Percentiles rank a stretch among this genome's conserved stretches.
Conservation (phyloP, 179 eudicot species). For the Beta lomatogona region DNA sequence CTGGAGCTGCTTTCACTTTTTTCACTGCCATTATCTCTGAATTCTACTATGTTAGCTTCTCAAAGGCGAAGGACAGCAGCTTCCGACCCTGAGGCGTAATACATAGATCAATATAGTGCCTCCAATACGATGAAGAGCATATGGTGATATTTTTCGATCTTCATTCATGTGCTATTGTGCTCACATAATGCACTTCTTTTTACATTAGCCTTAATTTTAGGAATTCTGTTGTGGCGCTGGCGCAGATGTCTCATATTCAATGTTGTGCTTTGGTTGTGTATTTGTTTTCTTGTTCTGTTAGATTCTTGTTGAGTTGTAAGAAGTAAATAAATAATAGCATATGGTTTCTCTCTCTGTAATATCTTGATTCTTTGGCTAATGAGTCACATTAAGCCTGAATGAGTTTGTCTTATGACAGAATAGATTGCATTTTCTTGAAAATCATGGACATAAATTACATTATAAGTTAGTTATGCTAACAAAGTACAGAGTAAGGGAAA, state of each 20-base stretch:
- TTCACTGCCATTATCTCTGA: slow-evolving; percentile 66
- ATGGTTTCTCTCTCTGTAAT: background rate
- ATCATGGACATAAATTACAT: too few relatives aligned
- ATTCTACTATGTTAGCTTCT: slow-evolving; percentile 64
- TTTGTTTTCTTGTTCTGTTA: background rate
- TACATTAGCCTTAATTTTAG: slow-evolving; percentile 4
- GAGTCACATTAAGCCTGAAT: too few relatives aligned
- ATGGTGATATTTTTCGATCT: slow-evolving; percentile 3
- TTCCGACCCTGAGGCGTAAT: slow-evolving; percentile 31
- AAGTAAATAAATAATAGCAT: background rate
- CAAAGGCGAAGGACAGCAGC: slow-evolving; percentile 52
- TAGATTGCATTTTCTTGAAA: too few relatives aligned
- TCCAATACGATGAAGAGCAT: background rate
- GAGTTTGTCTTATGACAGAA: too few relatives aligned
- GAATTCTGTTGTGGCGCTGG: slow-evolving; percentile 2
- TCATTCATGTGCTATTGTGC: background rate
- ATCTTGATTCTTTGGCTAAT: background rate
- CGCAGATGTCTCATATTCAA: slow-evolving; percentile 1
- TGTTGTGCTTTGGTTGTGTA: background rate
- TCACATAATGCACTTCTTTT: background rate
- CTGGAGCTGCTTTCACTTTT: slow-evolving; percentile 83
- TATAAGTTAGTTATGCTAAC: too few relatives aligned
- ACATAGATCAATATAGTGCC: background rate
- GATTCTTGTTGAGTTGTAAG: slow-evolving; percentile 3
- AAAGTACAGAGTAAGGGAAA: too few relatives aligned